Conservation (phyloP, 129 eudicot species). For the Pseudognaphalium luteoalbum region DNA sequence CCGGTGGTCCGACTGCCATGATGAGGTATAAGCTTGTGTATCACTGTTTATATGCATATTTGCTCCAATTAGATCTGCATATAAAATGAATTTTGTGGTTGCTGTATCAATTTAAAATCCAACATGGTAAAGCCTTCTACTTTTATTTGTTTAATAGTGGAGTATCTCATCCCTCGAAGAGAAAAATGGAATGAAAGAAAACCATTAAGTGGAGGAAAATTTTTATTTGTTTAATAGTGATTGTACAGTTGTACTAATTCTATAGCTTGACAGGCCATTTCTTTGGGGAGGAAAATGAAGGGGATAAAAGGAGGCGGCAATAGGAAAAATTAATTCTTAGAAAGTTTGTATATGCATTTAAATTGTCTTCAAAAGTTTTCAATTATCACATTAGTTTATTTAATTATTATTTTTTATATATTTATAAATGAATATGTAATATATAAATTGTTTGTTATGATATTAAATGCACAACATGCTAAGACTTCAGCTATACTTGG, state of each 20-base stretch:
- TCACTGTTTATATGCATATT: not conserved
- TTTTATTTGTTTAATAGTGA: no score
- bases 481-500: not conserved
- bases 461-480: not conserved
- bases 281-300: not conserved
- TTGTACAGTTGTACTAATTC: not conserved
- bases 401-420: not conserved
- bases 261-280: not conserved
- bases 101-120: not conserved
- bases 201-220: no score
- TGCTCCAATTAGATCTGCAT: conserved; percentile 11
- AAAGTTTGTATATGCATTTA: not conserved
- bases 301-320: no score
- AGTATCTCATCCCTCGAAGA: not conserved
- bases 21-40: conserved; percentile 60
- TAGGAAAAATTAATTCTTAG: not conserved
- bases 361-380: not conserved
- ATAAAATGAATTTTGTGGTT: conserved; percentile 1
- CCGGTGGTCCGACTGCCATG: conserved; percentile 98
- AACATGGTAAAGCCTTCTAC: not conserved
- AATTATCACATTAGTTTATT: not conserved
- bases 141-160: not conserved
- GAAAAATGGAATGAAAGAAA: not conserved
- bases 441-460: not conserved
- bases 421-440: no score